phyloP scores from a whole-genome alignment of 1,284 basidiomycete genomes.

The Ustilago curta region DNA sequence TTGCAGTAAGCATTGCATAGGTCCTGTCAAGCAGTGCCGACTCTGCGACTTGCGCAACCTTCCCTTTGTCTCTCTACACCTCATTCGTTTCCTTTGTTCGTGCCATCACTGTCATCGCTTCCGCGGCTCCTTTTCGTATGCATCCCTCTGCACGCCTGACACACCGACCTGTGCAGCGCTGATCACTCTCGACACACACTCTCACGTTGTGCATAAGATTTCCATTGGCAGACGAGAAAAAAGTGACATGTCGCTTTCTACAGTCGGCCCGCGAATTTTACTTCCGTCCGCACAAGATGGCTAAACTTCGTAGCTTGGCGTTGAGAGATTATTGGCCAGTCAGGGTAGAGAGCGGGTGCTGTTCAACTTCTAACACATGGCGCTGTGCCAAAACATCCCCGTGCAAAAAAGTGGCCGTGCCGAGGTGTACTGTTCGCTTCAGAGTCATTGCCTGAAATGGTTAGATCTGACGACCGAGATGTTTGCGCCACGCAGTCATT shows the following conservation, averaged over 20 bases:
- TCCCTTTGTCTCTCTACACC: too few species aligned
- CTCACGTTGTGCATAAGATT: not conserved
- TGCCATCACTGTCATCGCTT: too few species aligned
- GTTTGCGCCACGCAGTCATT: too few species aligned
- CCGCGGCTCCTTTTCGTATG: too few species aligned
- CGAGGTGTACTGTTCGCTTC: not conserved
- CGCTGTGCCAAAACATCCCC: not conserved
- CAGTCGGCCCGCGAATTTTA: not conserved
- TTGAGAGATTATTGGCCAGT: not conserved
- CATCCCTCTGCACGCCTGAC: too few species aligned
- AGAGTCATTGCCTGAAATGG: too few species aligned
- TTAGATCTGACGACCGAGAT: too few species aligned
- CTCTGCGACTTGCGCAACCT: too few species aligned
- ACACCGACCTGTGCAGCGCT: not conserved
- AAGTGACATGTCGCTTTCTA: slow-evolving; percentile 14
- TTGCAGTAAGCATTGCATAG: too few species aligned
- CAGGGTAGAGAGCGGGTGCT: not conserved
- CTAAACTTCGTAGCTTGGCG: not conserved
- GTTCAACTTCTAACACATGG: slow-evolving; percentile 3
- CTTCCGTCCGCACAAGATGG: not conserved
- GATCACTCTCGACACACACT: not conserved
- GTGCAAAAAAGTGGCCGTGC: not conserved
- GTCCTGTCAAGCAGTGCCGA: too few species aligned
- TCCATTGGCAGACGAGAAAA: not conserved
- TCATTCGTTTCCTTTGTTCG: too few species aligned